A percentile compares a stretch with the other conserved stretches of the same genome.
Evolutionary conservation across 495 filamentous ascomycete species (phyloP).

Genomic region (Trichoderma asperelloides): DNA sequence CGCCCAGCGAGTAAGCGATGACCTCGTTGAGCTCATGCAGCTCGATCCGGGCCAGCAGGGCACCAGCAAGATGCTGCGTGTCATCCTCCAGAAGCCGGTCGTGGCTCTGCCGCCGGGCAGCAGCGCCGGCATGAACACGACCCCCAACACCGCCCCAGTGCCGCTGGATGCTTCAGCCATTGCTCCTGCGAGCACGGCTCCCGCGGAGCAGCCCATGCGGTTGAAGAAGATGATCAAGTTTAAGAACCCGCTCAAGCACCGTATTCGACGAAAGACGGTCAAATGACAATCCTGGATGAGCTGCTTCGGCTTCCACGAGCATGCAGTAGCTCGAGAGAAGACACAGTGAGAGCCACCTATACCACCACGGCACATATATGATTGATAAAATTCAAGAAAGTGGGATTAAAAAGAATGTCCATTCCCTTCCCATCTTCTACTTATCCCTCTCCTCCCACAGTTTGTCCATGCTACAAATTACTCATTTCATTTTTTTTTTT

Average conservation of each 20-base stretch:
- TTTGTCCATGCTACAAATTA: neutral
- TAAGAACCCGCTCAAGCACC: constrained; percentile 4
- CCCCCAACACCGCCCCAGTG: neutral
- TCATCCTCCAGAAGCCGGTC: neutral
- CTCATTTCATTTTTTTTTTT: neutral
- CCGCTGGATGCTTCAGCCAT: neutral
- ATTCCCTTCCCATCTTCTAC: neutral
- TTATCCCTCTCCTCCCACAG: neutral
- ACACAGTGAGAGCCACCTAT: neutral
- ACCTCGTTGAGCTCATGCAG: constrained; percentile 1
- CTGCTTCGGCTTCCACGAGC: neutral
- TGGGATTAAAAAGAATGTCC: too few relatives aligned
- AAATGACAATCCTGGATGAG: neutral
- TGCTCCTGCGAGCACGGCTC: neutral
- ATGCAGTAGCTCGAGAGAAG: neutral
- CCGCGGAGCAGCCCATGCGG: neutral
- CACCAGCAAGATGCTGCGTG: constrained; percentile 7
- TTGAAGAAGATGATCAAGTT: constrained; percentile 3
- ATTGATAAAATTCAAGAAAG: too few relatives aligned
- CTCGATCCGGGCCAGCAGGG: constrained; percentile 4
- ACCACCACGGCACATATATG: neutral
- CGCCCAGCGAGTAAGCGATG: neutral
- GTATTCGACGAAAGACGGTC: neutral
- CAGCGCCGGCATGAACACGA: constrained; percentile 4
- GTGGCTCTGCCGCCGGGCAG: neutral